Evolutionary conservation across 2,329 filamentous ascomycete species (phyloP).

Genomic region (Chaetomium sp.): DNA sequence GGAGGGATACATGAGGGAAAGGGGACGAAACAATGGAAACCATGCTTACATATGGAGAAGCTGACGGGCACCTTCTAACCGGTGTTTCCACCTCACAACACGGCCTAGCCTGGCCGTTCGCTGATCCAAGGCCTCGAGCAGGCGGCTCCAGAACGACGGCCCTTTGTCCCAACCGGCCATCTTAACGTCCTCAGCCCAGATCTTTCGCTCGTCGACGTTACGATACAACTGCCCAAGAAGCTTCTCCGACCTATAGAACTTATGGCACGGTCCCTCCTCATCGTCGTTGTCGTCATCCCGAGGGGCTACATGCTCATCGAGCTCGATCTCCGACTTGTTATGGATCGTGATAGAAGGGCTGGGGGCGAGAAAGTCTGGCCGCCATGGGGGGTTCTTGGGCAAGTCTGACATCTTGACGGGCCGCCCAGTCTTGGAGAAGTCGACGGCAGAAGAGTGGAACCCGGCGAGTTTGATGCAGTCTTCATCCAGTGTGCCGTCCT

Average conservation of each 20-base stretch:
- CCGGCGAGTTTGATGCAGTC: constrained; percentile 52
- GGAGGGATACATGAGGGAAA: too few species aligned
- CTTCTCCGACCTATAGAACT: constrained; percentile 63
- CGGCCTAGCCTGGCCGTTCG: constrained; percentile 27
- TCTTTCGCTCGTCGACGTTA: constrained; percentile 62
- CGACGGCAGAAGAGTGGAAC: constrained; percentile 64
- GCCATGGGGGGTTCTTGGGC: constrained; percentile 33
- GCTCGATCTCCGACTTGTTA: constrained; percentile 38
- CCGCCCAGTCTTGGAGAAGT: constrained; percentile 71
- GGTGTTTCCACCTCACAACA: constrained; percentile 30
- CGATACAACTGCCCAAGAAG: constrained; percentile 66
- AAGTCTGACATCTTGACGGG: constrained; percentile 42
- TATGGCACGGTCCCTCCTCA: constrained; percentile 37
- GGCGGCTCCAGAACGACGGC: constrained; percentile 36
- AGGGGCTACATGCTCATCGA: constrained; percentile 28
- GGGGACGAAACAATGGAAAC: too few species aligned
- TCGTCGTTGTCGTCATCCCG: constrained; percentile 36
- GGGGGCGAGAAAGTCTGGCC: constrained; percentile 49
- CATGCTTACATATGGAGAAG: constrained; percentile 41
- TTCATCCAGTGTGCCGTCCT: constrained; percentile 43
- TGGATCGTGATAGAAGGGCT: constrained; percentile 40
- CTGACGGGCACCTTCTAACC: constrained; percentile 34
- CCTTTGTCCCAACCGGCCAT: constrained; percentile 24
- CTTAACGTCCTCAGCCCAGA: constrained; percentile 49
- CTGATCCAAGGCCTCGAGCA: constrained; percentile 29